phyloP scores from a whole-genome alignment of 352 stramenopile genomes.

The Globisporangium irregulare region DNA sequence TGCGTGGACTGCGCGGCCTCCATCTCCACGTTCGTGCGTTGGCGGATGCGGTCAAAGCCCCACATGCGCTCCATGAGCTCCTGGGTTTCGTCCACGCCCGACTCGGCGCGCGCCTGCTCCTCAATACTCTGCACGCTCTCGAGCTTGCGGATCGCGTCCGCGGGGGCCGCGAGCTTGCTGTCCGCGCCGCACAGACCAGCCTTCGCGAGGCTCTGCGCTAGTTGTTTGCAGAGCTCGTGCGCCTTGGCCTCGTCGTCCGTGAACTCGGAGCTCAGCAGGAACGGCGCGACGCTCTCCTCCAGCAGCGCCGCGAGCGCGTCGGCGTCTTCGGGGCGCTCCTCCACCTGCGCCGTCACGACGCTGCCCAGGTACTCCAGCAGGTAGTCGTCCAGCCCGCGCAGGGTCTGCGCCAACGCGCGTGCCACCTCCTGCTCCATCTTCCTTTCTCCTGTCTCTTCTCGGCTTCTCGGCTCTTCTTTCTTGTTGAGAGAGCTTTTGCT shows the following conservation, averaged over 20 bases:
- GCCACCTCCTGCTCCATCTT: conserved; percentile 51
- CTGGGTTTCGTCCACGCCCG: conserved; percentile 49
- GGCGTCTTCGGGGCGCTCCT: conserved; percentile 32
- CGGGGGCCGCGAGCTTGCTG: conserved; percentile 16
- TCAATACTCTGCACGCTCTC: conserved; percentile 70
- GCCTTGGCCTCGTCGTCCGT: conserved; percentile 41
- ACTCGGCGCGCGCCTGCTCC: conserved; percentile 51
- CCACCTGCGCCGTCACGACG: conserved; percentile 48
- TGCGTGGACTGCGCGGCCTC: conserved; percentile 71
- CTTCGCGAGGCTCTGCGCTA: conserved; percentile 38
- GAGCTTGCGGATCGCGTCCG: conserved; percentile 49
- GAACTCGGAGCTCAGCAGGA: conserved; percentile 59
- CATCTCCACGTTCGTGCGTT: conserved; percentile 72
- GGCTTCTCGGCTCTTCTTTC: not conserved
- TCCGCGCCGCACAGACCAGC: conserved; percentile 19
- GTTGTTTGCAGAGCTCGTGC: conserved; percentile 31
- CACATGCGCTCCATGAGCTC: conserved; percentile 81
- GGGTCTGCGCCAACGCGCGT: conserved; percentile 43
- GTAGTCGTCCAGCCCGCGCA: conserved; percentile 58
- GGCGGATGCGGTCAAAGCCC: conserved; percentile 84
- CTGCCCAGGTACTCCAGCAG: conserved; percentile 72
- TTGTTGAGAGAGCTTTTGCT: not conserved
- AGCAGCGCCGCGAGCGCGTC: conserved; percentile 42
- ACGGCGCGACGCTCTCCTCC: conserved; percentile 62
- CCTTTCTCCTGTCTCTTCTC: not conserved